Base-by-base conservation (phyloP, 2,329 filamentous ascomycete genomes). In the Alternaria sp. region DNA sequence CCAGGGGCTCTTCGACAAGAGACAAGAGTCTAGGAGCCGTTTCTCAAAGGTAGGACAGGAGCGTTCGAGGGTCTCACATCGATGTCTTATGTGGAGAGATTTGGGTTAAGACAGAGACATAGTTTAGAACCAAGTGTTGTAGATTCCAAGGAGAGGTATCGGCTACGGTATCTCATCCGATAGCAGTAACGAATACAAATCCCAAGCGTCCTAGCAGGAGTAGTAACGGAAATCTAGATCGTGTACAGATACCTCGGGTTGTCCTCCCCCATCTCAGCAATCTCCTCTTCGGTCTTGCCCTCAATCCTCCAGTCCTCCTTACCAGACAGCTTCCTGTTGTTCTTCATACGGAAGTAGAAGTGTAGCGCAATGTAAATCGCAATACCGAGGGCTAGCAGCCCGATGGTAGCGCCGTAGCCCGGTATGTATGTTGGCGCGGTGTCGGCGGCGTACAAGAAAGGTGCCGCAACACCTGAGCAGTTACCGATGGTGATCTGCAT, bases 401-500 rank as follows among this genome's bases (percentile, higher is more conserved):
- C 73, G 37, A 74, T 72, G 0, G 70, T 74, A 15, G 69, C 71
- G 20, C 71, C 65, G 14, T 75, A 74, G 9, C 73, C 71, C 20
- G 71, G 66, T 8, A 55, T 63, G 23, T 69, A 74, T 6, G 53
- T 63, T 12, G 71, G 71, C 26, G 61, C 58, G 12, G 65, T 58
- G 2, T 54, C 56, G 4, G 50, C 54, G n/a, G 54, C 64, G 63
- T 67, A 74, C n/a, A 75, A 21, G 59, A 73, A 75, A 3, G 73
- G 73, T 8, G 73, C 65, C 28, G 61, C 69, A 21, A 74, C 70
- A 21, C 77, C 82, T 81, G 70, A 68, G 14, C 66, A 64, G 20
- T 84, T 73, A 33, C 71, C 68, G 20, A 73, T 71, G 6, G 70
- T 82, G 47, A 87, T 78, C 26, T 72, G 71, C 71, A 74, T 71